These are phyloP conservation scores for Aspergillus transmontanensis DNA, from an alignment of 2,329 filamentous ascomycete genomes.

Conservation along the genomic window DNA sequence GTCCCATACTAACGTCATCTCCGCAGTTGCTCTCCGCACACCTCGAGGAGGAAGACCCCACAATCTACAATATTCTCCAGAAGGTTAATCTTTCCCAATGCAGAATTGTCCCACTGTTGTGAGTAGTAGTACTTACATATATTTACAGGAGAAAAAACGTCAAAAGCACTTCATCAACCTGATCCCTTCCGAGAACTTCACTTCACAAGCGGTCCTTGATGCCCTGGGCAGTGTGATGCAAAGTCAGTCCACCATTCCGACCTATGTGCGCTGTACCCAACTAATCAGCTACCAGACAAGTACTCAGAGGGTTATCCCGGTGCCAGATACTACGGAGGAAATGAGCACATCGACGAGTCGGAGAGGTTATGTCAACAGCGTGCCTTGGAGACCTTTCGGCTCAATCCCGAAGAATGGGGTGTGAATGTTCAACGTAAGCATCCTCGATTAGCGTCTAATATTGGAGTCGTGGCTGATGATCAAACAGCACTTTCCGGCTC, in stretches of 20 bases:
- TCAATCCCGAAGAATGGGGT: conserved; percentile 87
- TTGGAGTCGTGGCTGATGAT: conserved; percentile 8
- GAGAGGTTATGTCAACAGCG: conserved; percentile 88
- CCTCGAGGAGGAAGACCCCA: conserved; percentile 81
- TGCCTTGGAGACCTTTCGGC: conserved; percentile 81
- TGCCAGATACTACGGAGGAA: conserved; percentile 93
- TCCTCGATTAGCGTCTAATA: neutral
- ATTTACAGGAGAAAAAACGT: conserved; percentile 79
- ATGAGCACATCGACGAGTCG: conserved; percentile 91
- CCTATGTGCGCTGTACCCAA: neutral
- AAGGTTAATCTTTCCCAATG: conserved; percentile 60
- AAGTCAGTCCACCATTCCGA: conserved; percentile 58
- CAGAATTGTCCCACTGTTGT: neutral
- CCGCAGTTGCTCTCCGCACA: conserved; percentile 74
- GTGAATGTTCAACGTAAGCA: conserved; percentile 87
- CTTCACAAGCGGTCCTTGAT: conserved; percentile 88
- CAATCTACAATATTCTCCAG: conserved; percentile 85
- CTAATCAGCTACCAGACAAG: conserved; percentile 67
- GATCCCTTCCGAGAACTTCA: conserved; percentile 95
- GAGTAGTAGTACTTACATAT: conserved; percentile 16
- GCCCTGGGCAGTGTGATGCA: conserved; percentile 93
- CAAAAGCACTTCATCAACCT: conserved; percentile 99
- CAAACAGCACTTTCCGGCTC: conserved; percentile 73
- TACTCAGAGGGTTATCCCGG: conserved; percentile 98
- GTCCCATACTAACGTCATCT: conserved; percentile 12